Evolutionary conservation across 441 rosid genomes (phyloP).

Genomic region (Bocquillonia castaneifolia): DNA sequence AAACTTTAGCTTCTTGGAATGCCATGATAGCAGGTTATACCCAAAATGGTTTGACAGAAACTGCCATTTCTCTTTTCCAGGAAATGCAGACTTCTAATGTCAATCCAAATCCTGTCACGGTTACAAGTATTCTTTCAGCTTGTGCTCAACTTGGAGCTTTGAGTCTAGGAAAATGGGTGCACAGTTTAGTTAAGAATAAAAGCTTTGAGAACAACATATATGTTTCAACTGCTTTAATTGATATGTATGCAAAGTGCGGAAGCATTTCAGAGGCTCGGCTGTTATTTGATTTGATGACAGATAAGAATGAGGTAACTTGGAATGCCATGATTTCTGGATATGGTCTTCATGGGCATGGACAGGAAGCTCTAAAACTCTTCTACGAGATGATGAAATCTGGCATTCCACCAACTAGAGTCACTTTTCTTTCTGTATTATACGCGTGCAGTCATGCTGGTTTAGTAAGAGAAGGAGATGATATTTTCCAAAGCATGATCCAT

Average conservation of each 20-base stretch:
- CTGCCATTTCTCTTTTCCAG: slow-evolving; percentile 57
- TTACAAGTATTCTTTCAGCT: slow-evolving; percentile 69
- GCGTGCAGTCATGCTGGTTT: slow-evolving; percentile 85
- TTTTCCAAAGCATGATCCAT: slow-evolving; percentile 58
- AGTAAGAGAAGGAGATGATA: slow-evolving; percentile 59
- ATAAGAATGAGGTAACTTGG: slow-evolving; percentile 79
- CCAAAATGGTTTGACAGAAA: slow-evolving; percentile 66
- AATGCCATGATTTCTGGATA: slow-evolving; percentile 76
- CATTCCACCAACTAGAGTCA: slow-evolving; percentile 48
- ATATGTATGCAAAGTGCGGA: slow-evolving; percentile 84
- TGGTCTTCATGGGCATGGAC: slow-evolving; percentile 76
- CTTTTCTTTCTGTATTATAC: slow-evolving; percentile 62
- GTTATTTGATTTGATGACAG: slow-evolving; percentile 49
- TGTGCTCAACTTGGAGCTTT: slow-evolving; percentile 72
- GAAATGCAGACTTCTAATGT: slow-evolving; percentile 52
- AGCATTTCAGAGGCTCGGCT: slow-evolving; percentile 55
- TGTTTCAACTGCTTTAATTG: slow-evolving; percentile 71
- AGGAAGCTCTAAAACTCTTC: slow-evolving; percentile 55
- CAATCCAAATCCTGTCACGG: slow-evolving; percentile 57
- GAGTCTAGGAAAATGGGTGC: slow-evolving; percentile 76
- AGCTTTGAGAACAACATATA: slow-evolving; percentile 52
- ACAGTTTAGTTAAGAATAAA: slow-evolving; percentile 42
- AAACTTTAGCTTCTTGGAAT: slow-evolving; percentile 73
- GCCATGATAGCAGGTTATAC: slow-evolving; percentile 79
- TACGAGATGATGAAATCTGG: slow-evolving; percentile 49